Evolutionary conservation across 164 flowering plant species (phyloP), one percentile per base, ranked within the genome.

Genomic region (Magnolia sinica): DNA sequence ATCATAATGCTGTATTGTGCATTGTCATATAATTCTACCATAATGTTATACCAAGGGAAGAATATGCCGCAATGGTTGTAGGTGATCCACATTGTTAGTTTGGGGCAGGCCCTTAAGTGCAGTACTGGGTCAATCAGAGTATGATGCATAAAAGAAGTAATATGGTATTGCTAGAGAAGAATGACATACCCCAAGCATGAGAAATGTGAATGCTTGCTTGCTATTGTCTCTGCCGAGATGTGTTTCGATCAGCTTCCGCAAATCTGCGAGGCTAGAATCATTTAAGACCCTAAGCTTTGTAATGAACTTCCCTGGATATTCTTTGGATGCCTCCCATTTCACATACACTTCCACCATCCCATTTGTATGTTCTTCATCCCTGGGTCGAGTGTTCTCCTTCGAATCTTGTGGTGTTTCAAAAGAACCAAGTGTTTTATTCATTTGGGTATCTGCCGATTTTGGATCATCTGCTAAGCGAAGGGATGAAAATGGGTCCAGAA

Each of bases 241-340:
- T 4, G 74, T 86, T 70, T 90, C 97, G 18, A 91, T 86, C 70
- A 89, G 84, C 81, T 89, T 90, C 77, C 95, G 52, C 80, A 91
- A 77, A 70, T 91, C 97, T 77, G 91, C 86, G 74, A 92, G 89
- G 73, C 78, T 89, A 50, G 92, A 85, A 79, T 84, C 87, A 64
- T 87, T 86, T 49, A 61, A 74, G 37, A 87, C 87, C 82, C 82
- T 89, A 45, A 91, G 75, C 20, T 88, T 87, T 7, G 88, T 82
- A 61, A 93, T 88, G 77, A 88, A 81, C 74, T 91, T 91, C 50
- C 92, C 94, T 0, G 87, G 83, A 78, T 82, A 83, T 52, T 88
- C 94, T 74, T 86, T 88, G 11, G 94, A 80, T 68, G 89, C 92
- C 73, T 91, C 97, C 95, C 97, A 93, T 79, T 86, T 93, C 78